Base-by-base conservation (phyloP, 345 rosid genomes). In the Viola odorata region DNA sequence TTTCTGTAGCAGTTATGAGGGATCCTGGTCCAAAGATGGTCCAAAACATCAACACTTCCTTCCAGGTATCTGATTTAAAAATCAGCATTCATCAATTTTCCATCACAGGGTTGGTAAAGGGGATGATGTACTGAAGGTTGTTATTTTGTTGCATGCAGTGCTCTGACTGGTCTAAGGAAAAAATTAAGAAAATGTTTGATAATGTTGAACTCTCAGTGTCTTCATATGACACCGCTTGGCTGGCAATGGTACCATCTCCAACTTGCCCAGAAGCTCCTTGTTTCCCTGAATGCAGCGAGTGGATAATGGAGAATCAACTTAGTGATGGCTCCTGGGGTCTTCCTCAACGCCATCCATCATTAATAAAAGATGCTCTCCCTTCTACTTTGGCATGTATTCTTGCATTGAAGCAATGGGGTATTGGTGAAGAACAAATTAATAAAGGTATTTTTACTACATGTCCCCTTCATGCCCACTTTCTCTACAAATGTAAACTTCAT, bases 201-300 rank as follows among this genome's bases (percentile, higher is more conserved):
- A 72, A 79, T 64, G 72, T 79, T 57, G 86, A 85, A 56, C 81
- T 87, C 32, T 82, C 92, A 15, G 75, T 80, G 53, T 91, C 98
- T 36, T 74, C 95, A 0, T 89, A 87, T 50, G 98, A 91, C 73
- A 91, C 94, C 69, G 94, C 95, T 48, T 89, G 96, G 96, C 85
- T 89, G 41, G 94, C 98, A 42, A 92, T 89, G 98, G 76, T 82
- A 50, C 96, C 91, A 51, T 84, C 88, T 48, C 82, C 76, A 1
- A 72, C 60, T 61, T 81, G 86, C n/a, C 64, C 65, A 0, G 45
- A 64, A 3, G 56, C 60, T 14, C 88, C 98, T 41, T 85, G 67
- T 71, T 91, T 91, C 72, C 98, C 95, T 13, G 71, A 77, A 60
- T 84, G 92, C 52, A 15, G 78, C 58, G 76, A 69, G 37, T 91